These are phyloP conservation scores for Cercospora canescens DNA, from an alignment of 2,329 filamentous ascomycete species.

Conservation along the genomic window DNA sequence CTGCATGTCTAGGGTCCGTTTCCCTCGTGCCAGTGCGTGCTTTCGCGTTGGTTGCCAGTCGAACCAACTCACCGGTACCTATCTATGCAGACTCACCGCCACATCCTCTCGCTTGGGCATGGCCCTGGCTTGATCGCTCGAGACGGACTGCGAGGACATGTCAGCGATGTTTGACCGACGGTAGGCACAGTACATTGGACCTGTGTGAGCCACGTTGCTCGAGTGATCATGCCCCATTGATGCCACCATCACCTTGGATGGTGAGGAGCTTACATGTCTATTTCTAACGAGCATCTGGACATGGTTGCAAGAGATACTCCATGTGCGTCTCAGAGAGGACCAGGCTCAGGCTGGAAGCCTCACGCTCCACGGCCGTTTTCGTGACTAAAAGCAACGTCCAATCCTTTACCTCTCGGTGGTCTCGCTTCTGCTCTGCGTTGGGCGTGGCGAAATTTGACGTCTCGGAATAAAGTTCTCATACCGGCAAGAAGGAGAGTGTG, in stretches of 20 bases:
- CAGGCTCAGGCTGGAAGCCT: neutral
- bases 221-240: neutral
- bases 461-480: neutral
- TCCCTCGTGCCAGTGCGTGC: neutral
- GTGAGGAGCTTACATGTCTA: neutral
- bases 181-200: neutral
- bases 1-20: neutral
- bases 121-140: neutral
- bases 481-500: neutral
- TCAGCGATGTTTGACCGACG: neutral
- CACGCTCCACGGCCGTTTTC: neutral
- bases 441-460: neutral
- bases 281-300: neutral
- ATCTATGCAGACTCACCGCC: neutral
- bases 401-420: neutral
- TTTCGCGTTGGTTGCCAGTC: neutral
- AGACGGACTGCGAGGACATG: neutral
- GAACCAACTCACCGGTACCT: slow-evolving; percentile 1
- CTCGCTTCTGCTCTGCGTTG: neutral
- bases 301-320: neutral
- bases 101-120: neutral
- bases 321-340: neutral
- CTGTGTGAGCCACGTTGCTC: neutral
- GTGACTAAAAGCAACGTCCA: too few species aligned
- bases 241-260: neutral